Evolutionary conservation across 805 yeast species (phyloP), one percentile per base, ranked within the genome.

Genomic region (Saturnispora gosingensis): DNA sequence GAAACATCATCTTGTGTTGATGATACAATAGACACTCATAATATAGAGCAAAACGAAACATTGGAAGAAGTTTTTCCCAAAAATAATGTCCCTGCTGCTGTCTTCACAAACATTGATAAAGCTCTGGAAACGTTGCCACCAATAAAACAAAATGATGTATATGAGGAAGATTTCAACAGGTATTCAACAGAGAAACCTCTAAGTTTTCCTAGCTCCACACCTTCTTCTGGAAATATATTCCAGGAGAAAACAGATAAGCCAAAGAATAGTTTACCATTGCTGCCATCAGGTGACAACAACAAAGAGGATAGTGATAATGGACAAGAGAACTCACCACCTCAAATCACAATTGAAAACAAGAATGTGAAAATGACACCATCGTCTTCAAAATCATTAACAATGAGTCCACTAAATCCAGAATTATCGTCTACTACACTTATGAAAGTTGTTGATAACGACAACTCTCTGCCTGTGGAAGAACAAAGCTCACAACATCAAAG

Each of bases 171-270:
- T 16, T 9, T 20, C 11, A 49, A 49, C 15, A 49, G 47, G 15
- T 49, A 35, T 28, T 49, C 51, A 11, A 36, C 42, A 13, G 47
- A 49, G n/a, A 24, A 34, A 28, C 51, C 51, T 15, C 43, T 49
- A 39, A 49, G 44, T n/a, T 27, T 38, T 38, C 22, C 42, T 11
- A 18, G 7, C 11, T 18, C 42, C 7, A 10, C 15, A 5, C 20
- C 39, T 36, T 13, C 18, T 16, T 16, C 18, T 5, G 39, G 7
- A 36, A 36, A 36, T 36, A 36, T 36, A 7, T 36, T 36, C 15
- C 7, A 36, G 20, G 39, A 36, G 13, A 38, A 38, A 16, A 20
- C 42, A 10, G 25, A 38, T 18, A 18, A 4, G 22, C 24, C 42
- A 18, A 38, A 18, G 7, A 25, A 18, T 8, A 38, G 22, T 38